Base-by-base conservation (phyloP, 768 basidiomycete genomes). In the Boletus pseudopeckii region DNA sequence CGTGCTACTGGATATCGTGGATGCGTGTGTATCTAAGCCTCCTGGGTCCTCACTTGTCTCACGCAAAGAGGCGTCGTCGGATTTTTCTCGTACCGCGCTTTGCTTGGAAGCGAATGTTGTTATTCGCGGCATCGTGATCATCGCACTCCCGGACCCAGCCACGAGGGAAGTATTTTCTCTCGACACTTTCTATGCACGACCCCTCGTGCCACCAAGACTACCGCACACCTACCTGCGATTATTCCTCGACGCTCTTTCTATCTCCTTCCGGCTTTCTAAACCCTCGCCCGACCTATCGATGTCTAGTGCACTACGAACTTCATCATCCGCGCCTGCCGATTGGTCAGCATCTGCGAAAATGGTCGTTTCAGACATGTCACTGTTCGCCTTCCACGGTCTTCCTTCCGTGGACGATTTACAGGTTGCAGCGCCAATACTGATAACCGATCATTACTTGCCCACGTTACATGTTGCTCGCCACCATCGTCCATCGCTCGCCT, bases 371-470 rank as follows among this genome's bases (percentile, higher is more conserved):
- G 87, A 89, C 43, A 11, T 88, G 1, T 85, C 86, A 15, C 61
- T 81, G 10, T 85, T 88, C 57, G 74, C 75, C 11, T 80, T 86
- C 61, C 70, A 70, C 32, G 45, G 63, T 8, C 45, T 58, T 32
- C 57, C 61, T 15, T 56, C 62, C 17, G 26, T 22, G 30, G 58
- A 63, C 7, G 64, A 59, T 49, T n/a, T 41, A 26, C 69, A 64
- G 45, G 30, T 60, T 45, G 80, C 84, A 24, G 76, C 79, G 14
- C 92, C 92, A 13, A 70, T 96, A 41, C 63, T 96, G 17, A 79
- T 93, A 45, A 84, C 83, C 10, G 93, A 95, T 62, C 77, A 77
- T n/a, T 70, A 81, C 56, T 79, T 95, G 17, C 65, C 74, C 14
- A 70, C 69, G 7, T 87, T 89, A 55, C 88, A 88, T 67, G 58